Conservation (phyloP, 1,284 basidiomycete species). For the Ceratorhiza oryzae-sativae region DNA sequence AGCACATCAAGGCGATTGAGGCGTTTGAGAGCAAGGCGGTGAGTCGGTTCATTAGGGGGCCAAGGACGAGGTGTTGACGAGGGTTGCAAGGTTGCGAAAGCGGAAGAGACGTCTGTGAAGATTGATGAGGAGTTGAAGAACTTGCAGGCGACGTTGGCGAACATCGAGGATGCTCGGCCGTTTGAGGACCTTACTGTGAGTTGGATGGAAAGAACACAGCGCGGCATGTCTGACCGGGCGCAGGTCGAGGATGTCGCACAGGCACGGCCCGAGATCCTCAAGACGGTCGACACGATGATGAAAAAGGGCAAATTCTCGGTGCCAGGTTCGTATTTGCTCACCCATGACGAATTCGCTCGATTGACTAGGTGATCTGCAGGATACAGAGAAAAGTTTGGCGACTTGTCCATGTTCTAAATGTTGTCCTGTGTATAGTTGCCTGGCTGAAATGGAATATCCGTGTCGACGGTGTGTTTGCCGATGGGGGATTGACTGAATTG, state of each 20-base stretch:
- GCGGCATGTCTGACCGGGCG: slow-evolving; percentile 9
- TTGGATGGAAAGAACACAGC: slow-evolving; percentile 34
- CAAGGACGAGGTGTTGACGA: background rate
- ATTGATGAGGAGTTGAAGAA: slow-evolving; percentile 93
- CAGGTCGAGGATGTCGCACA: slow-evolving; percentile 89
- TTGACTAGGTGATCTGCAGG: slow-evolving; percentile 54
- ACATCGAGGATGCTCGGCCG: slow-evolving; percentile 97
- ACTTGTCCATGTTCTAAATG: slow-evolving; percentile 84
- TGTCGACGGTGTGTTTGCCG: no score
- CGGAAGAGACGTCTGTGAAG: slow-evolving; percentile 89
- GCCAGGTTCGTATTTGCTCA: slow-evolving; percentile 65
- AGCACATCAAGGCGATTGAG: slow-evolving; percentile 95
- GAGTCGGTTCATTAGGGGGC: slow-evolving; percentile 51
- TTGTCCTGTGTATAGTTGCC: slow-evolving; percentile 5
- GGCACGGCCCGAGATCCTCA: slow-evolving; percentile 91
- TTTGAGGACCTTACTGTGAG: slow-evolving; percentile 95
- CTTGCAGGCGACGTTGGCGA: slow-evolving; percentile 92
- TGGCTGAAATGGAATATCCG: background rate
- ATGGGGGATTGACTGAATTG: background rate
- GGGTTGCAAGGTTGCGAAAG: slow-evolving; percentile 76
- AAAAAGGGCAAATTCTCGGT: slow-evolving; percentile 99
- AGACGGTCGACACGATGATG: slow-evolving; percentile 96
- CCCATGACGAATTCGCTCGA: slow-evolving; percentile 39
- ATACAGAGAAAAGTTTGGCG: slow-evolving; percentile 94
- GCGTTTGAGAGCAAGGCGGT: slow-evolving; percentile 98